Conservation (phyloP, 176 grass and related monocot genomes). For the Paspalum notatum region DNA sequence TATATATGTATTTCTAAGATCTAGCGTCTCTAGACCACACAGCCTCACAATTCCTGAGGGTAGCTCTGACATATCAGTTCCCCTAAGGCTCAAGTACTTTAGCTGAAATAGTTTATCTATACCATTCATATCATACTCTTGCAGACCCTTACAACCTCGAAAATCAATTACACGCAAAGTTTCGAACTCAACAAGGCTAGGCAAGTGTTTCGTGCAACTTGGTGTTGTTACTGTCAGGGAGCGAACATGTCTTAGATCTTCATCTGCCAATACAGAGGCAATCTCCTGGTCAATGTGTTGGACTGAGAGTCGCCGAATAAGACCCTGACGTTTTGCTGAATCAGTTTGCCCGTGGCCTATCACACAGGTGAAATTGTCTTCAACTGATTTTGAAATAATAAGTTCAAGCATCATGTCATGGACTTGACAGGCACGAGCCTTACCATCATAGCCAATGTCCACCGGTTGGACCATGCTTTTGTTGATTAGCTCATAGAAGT, state of each 20-base stretch:
- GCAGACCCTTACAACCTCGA: fast-evolving
- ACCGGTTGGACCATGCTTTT: slow-evolving; percentile 25
- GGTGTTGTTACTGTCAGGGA: not conserved
- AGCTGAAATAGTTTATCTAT: not conserved
- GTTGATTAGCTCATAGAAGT: slow-evolving; percentile 30
- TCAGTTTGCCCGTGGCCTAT: not conserved
- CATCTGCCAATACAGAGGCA: not conserved
- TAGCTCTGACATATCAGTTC: fast-evolving
- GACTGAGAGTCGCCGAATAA: not conserved
- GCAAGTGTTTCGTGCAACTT: not conserved
- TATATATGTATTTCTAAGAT: fast-evolving
- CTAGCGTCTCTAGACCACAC: not conserved
- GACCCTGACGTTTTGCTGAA: not conserved
- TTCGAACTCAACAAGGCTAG: not conserved
- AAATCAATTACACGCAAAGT: slow-evolving; percentile 6
- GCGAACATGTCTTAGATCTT: not conserved
- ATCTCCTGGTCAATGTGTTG: not conserved
- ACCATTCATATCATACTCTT: not conserved
- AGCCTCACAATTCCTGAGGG: not conserved
- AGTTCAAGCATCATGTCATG: slow-evolving; percentile 35
- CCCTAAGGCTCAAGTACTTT: not conserved
- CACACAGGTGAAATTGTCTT: not conserved
- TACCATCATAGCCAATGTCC: not conserved
- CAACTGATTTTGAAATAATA: slow-evolving; percentile 3
- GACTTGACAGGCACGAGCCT: not conserved